Conservation (phyloP, 495 filamentous ascomycete species). For the Penicillium flavigenum region DNA sequence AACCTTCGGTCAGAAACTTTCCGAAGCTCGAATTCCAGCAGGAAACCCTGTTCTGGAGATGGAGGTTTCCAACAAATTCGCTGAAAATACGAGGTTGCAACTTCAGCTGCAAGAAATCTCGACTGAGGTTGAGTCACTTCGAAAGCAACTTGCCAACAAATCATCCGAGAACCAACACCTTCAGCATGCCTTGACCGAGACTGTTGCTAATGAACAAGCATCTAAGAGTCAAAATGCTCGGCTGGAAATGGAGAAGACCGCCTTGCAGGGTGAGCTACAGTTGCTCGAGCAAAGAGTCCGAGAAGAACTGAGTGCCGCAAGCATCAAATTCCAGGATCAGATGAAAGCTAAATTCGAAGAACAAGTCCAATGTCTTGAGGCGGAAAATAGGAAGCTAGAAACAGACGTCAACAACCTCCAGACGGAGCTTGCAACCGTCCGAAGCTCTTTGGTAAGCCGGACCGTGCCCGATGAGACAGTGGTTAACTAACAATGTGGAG, state of each 20-base stretch:
- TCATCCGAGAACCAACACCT: constrained; percentile 20
- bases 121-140: constrained; percentile 15
- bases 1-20: constrained; percentile 22
- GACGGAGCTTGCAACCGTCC: constrained; percentile 20
- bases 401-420: constrained; percentile 12
- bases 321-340: constrained; percentile 20
- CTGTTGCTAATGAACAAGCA: constrained; percentile 13
- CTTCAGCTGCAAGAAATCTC: constrained; percentile 23
- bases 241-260: constrained; percentile 23
- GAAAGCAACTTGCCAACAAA: constrained; percentile 19
- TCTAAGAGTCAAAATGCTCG: constrained; percentile 11
- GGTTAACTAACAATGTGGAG: constrained; percentile 25
- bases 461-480: neutral
- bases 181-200: constrained; percentile 22
- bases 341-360: constrained; percentile 26
- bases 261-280: constrained; percentile 23
- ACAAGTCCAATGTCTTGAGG: constrained; percentile 21
- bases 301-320: constrained; percentile 27
- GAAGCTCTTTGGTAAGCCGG: constrained; percentile 30
- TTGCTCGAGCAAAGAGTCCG: constrained; percentile 24
- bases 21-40: constrained; percentile 22
- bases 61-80: constrained; percentile 17
- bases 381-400: constrained; percentile 27
- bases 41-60: constrained; percentile 14
- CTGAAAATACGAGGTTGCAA: constrained; percentile 31